Conservation (phyloP, 305 asterid genomes). For the Solanum hybrid region DNA sequence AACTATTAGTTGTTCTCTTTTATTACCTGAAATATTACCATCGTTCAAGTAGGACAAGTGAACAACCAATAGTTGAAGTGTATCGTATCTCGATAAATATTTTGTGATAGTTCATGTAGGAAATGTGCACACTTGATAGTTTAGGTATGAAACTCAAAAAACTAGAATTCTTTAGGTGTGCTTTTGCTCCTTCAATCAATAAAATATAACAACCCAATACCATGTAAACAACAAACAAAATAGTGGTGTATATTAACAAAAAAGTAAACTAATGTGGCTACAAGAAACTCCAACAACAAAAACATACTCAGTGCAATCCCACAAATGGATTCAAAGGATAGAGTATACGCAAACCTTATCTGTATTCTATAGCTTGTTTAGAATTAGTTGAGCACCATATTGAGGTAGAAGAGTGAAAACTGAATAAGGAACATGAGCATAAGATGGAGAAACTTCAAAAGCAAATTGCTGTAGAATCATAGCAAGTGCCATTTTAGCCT, state of each 20-base stretch:
- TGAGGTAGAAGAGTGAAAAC: constrained; percentile 30
- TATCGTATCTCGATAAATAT: no score
- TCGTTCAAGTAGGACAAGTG: no score
- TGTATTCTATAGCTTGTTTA: constrained; percentile 14
- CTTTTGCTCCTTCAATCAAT: not conserved
- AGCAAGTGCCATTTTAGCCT: constrained; percentile 39
- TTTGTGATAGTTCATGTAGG: no score
- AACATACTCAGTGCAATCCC: not conserved
- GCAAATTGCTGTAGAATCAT: constrained; percentile 27
- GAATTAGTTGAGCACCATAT: constrained; percentile 33
- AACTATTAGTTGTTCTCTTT: no score
- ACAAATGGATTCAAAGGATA: not conserved
- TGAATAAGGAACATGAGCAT: constrained; percentile 28
- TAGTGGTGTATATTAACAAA: not conserved
- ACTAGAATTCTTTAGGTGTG: not conserved
- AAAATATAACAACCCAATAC: not conserved
- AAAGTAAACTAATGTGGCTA: not conserved
- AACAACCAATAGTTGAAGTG: no score
- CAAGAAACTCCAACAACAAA: not conserved
- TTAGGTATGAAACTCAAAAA: not conserved
- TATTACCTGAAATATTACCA: no score
- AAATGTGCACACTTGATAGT: no score
- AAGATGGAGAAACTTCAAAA: constrained; percentile 35
- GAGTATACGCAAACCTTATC: not conserved
- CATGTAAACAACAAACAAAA: not conserved